Base-by-base conservation (phyloP, 202 grass and related monocot genomes). In the Carex arenaria region DNA sequence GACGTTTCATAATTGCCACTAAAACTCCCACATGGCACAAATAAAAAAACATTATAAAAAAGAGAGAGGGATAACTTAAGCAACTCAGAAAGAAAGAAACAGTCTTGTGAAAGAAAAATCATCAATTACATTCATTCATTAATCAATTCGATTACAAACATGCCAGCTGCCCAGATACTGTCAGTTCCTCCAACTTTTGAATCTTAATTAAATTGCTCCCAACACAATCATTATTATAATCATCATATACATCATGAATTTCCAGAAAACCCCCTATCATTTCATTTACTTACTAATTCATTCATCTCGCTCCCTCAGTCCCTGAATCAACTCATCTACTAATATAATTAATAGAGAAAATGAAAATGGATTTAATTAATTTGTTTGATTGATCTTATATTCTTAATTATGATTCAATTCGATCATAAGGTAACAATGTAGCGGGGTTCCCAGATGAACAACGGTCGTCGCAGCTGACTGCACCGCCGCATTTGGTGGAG, bases 371-470 rank as follows among this genome's bases (percentile, higher is more conserved):
- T n/a, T n/a, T n/a, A n/a, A n/a, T n/a, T n/a, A n/a, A n/a, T n/a
- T 36, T 77, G n/a, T 18, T 47, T n/a, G 26, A 57, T 77, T 57
- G 26, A 36, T 77, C 10, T 73, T 73, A 26, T 0, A 26, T 26
- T 26, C 26, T 26, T 26, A n/a, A n/a, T n/a, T n/a, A 26, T 26
- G 26, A 26, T 26, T 26, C 26, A 26, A 26, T 26, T 26, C 26
- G 26, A 26, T 32, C 34, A 77, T 77, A 83, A 90, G 4, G 89
- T 90, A 84, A 87, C 91, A 88, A 97, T 93, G 94, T 86, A 97
- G 84, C 90, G 93, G 3, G 79, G 94, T 80, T 97, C 94, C 82
- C 90, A 88, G 74, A 97, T 93, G 84, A 97, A 97, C 78, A 97
- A 74, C 12, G 80, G 89, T 51, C 86, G 92, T 23, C 91, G 72